phyloP scores from a whole-genome alignment of 306 rosid genomes.

The Acacia acuminata region DNA sequence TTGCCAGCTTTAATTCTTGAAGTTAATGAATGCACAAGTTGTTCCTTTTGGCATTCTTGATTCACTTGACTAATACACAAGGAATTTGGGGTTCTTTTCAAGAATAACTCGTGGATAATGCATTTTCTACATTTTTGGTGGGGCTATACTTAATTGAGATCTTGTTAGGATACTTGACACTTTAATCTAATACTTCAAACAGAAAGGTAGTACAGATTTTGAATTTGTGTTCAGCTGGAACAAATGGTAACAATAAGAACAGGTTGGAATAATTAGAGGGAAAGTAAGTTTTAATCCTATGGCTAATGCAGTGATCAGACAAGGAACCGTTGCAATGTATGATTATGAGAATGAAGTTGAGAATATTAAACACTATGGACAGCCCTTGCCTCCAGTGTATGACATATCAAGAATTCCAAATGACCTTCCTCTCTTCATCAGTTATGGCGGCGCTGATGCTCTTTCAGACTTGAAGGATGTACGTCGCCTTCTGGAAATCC shows the following conservation, averaged over 20 bases:
- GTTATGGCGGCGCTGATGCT: slow-evolving; percentile 73
- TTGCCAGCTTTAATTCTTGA: background rate
- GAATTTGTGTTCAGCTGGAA: slow-evolving; percentile 3
- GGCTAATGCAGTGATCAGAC: slow-evolving; percentile 67
- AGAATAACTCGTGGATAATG: background rate
- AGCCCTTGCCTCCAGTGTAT: slow-evolving; percentile 67
- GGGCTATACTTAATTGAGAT: background rate
- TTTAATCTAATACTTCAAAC: background rate
- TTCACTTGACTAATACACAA: background rate
- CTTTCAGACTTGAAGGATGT: slow-evolving; percentile 76
- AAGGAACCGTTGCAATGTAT: slow-evolving; percentile 62
- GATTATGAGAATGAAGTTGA: slow-evolving; percentile 48
- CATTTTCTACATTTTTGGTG: background rate
- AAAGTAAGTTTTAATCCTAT: slow-evolving; percentile 21
- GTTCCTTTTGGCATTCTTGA: background rate
- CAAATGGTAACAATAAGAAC: background rate
- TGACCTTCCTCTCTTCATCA: slow-evolving; percentile 64
- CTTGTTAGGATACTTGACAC: background rate
- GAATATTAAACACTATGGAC: slow-evolving; percentile 68
- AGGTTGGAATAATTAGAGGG: background rate
- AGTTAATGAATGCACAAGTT: background rate
- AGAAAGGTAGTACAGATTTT: background rate
- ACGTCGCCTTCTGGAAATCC: slow-evolving; percentile 47
- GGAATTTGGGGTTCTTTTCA: background rate
- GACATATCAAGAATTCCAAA: slow-evolving; percentile 66